Percentiles rank a stretch among this genome's conserved stretches.
Evolutionary conservation across 1,284 basidiomycete genomes (phyloP).

Genomic region (Fomitopsis betulina): DNA sequence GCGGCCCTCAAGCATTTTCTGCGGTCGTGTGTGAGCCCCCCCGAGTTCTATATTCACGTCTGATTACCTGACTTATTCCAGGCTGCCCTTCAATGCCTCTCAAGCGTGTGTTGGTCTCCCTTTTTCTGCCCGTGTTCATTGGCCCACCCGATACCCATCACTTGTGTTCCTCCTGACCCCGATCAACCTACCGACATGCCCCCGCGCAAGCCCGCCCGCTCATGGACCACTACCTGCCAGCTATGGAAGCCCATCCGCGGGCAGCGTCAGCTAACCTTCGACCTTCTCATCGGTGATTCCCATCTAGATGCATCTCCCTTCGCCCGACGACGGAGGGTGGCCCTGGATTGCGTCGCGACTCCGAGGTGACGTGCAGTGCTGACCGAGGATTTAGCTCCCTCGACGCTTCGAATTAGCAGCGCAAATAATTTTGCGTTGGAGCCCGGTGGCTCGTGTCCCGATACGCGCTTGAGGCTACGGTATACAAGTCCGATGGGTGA

Average conservation of each 20-base stretch:
- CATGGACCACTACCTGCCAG: not conserved
- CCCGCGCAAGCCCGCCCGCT: not conserved
- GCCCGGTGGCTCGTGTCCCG: not conserved
- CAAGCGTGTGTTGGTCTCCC: not conserved
- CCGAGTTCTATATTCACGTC: not conserved
- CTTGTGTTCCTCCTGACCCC: not conserved
- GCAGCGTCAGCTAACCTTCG: not conserved
- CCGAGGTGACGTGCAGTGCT: not conserved
- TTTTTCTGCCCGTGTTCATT: not conserved
- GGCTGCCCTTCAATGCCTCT: not conserved
- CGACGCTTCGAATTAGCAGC: not conserved
- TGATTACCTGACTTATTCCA: not conserved
- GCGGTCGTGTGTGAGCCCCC: not conserved
- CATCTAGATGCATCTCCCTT: constrained; percentile 1
- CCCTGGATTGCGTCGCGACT: not conserved
- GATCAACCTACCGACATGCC: not conserved
- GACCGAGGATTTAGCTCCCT: not conserved
- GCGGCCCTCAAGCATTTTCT: not conserved
- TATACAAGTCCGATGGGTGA: not conserved
- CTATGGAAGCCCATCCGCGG: not conserved
- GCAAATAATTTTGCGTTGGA: not conserved
- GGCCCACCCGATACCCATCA: not conserved
- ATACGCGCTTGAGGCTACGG: not conserved
- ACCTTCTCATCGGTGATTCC: not conserved
- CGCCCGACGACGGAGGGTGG: not conserved